Evolutionary conservation across 768 basidiomycete species (phyloP).

Genomic region (Amanita polypyramis): DNA sequence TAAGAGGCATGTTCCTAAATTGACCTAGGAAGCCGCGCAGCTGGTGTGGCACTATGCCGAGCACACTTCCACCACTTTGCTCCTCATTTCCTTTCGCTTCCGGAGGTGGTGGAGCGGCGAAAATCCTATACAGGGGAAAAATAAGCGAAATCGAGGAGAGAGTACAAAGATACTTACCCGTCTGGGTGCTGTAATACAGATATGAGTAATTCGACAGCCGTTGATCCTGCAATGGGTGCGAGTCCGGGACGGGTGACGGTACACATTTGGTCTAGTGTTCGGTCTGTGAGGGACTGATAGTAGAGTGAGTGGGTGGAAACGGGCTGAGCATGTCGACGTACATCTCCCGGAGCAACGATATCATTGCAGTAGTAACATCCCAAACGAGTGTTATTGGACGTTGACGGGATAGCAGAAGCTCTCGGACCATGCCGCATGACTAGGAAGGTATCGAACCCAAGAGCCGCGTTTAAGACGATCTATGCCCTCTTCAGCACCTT

Average conservation of each 20-base stretch:
- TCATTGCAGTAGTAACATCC: slow-evolving; percentile 99
- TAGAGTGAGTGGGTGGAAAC: neutral
- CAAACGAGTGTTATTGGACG: slow-evolving; percentile 29
- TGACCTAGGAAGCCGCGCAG: slow-evolving; percentile 83
- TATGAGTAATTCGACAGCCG: slow-evolving; percentile 86
- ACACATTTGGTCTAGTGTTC: slow-evolving; percentile 98
- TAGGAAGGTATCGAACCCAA: slow-evolving; percentile 93
- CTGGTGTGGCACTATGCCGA: slow-evolving; percentile 91
- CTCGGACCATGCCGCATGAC: slow-evolving; percentile 93
- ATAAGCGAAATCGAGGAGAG: neutral
- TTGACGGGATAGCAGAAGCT: slow-evolving; percentile 19
- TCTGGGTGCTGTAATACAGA: slow-evolving; percentile 84
- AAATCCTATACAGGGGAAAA: slow-evolving; percentile 14
- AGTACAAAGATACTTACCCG: slow-evolving; percentile 40
- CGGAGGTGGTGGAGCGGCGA: slow-evolving; percentile 65
- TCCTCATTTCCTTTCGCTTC: slow-evolving; percentile 14
- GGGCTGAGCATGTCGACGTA: slow-evolving; percentile 20
- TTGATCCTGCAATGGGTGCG: slow-evolving; percentile 85
- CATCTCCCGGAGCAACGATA: slow-evolving; percentile 92
- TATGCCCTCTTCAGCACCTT: slow-evolving; percentile 16
- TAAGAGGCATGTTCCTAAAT: slow-evolving; percentile 76
- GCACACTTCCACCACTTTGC: slow-evolving; percentile 37
- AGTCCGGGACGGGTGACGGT: slow-evolving; percentile 94
- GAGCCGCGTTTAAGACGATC: slow-evolving; percentile 89
- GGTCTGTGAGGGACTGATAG: slow-evolving; percentile 53